Conservation (phyloP, 1,139 yeast genomes). For the Entelexis paramagnoliae region DNA sequence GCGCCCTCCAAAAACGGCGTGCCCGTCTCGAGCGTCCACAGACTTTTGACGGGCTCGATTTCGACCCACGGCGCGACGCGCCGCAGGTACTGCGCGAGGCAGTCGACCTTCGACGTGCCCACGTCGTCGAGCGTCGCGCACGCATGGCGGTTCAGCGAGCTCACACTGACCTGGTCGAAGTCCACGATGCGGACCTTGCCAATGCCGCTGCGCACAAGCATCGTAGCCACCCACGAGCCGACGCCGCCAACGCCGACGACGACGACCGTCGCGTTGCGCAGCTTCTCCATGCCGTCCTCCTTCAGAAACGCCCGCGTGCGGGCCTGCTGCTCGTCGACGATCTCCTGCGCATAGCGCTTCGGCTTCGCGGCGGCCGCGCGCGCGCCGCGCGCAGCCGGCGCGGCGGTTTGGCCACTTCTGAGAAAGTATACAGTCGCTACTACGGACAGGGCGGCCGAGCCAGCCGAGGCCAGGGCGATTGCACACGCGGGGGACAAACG, state of each 20-base stretch:
- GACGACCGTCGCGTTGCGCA: slow-evolving; percentile 63
- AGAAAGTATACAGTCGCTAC: slow-evolving; percentile 2
- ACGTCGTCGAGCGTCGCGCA: slow-evolving; percentile 83
- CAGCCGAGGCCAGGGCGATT: slow-evolving; percentile 10
- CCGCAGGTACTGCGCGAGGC: slow-evolving; percentile 53
- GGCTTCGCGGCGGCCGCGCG: neutral
- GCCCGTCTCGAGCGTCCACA: slow-evolving; percentile 69
- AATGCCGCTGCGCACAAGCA: slow-evolving; percentile 86
- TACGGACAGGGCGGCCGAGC: slow-evolving; percentile 14
- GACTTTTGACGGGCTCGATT: slow-evolving; percentile 62
- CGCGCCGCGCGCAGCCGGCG: neutral
- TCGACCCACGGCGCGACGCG: slow-evolving; percentile 85
- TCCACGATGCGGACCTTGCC: slow-evolving; percentile 70
- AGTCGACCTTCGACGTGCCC: slow-evolving; percentile 78
- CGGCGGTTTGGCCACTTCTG: too few relatives aligned
- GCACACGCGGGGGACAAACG: neutral
- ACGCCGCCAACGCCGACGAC: slow-evolving; percentile 99
- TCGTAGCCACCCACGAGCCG: slow-evolving; percentile 92
- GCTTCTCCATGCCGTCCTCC: slow-evolving; percentile 66
- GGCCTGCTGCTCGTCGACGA: slow-evolving; percentile 82
- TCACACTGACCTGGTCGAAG: slow-evolving; percentile 88
- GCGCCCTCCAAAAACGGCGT: slow-evolving; percentile 43
- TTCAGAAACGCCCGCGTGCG: slow-evolving; percentile 87
- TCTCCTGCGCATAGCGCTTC: slow-evolving; percentile 39
- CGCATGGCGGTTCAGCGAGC: slow-evolving; percentile 87